phyloP scores from a whole-genome alignment of 805 yeast species.

The Saccharomycopsis oosterbeekiorum region DNA sequence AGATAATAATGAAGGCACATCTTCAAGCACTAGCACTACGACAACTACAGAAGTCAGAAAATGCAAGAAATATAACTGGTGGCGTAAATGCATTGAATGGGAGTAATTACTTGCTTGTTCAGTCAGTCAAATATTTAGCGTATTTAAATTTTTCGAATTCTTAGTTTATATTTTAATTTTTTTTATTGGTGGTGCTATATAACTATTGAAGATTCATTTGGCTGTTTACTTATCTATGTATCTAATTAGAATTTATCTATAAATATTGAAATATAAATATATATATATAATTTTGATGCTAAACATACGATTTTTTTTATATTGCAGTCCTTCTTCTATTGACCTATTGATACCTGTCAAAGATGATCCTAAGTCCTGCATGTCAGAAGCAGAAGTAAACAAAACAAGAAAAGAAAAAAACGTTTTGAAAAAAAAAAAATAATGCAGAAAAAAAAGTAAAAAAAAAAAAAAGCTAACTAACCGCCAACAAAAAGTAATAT shows the following conservation, averaged over 20 bases:
- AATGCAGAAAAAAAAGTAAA: background rate
- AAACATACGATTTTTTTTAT: background rate
- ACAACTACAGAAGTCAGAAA: slow-evolving; percentile 21
- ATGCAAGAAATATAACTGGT: slow-evolving; percentile 33
- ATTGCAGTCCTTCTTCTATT: background rate
- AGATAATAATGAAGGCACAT: background rate
- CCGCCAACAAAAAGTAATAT: background rate
- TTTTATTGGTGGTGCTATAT: background rate
- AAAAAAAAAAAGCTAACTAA: background rate
- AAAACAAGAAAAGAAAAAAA: background rate
- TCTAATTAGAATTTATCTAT: too few relatives aligned
- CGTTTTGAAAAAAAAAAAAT: background rate
- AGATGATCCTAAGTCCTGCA: background rate
- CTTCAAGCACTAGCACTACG: slow-evolving; percentile 7
- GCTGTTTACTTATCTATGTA: too few relatives aligned
- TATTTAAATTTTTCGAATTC: background rate
- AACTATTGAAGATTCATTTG: too few relatives aligned
- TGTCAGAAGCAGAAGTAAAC: background rate
- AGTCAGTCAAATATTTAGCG: background rate
- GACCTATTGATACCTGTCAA: too few relatives aligned
- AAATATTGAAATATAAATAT: too few relatives aligned
- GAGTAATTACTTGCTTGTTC: slow-evolving; percentile 5
- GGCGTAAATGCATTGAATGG: slow-evolving; percentile 48
- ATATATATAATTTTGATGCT: background rate
- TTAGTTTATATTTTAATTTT: background rate